phyloP scores from a whole-genome alignment of 1,284 basidiomycete genomes.

The Ceraceosorus guamensis region DNA sequence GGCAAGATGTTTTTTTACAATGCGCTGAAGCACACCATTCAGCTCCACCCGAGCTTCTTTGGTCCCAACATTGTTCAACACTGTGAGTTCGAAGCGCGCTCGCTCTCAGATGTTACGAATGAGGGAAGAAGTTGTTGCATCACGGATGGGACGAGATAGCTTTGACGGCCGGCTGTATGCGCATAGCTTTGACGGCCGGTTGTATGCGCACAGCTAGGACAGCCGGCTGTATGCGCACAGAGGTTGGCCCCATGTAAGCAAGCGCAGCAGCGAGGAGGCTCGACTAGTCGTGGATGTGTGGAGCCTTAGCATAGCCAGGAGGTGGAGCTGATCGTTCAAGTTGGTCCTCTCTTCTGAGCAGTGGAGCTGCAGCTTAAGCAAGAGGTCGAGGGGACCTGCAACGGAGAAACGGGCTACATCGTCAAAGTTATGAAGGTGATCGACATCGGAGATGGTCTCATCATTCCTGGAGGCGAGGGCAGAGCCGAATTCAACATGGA shows the following conservation, averaged over 20 bases:
- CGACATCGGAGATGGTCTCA: conserved; percentile 55
- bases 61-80: conserved; percentile 90
- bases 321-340: too few relatives aligned
- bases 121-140: too few relatives aligned
- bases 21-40: conserved; percentile 87
- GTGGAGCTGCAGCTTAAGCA: conserved; percentile 84
- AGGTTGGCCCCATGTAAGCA: too few relatives aligned
- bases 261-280: too few relatives aligned
- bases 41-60: conserved; percentile 95
- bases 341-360: too few relatives aligned
- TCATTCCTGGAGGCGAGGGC: conserved; percentile 73
- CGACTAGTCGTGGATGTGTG: too few relatives aligned
- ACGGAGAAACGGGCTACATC: conserved; percentile 83
- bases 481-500: conserved; percentile 71
- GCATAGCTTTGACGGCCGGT: too few relatives aligned
- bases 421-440: conserved; percentile 74
- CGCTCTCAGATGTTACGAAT: background rate
- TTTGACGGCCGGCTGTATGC: too few relatives aligned
- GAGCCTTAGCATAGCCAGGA: too few relatives aligned
- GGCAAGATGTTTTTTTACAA: conserved; percentile 55
- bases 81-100: conserved; percentile 37
- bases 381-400: conserved; percentile 95
- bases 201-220: too few relatives aligned
- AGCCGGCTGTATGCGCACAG: too few relatives aligned
- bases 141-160: too few relatives aligned